These are phyloP conservation scores for Dioscorea zingiberensis DNA, from an alignment of 106 monocot species.

Conservation along the genomic window DNA sequence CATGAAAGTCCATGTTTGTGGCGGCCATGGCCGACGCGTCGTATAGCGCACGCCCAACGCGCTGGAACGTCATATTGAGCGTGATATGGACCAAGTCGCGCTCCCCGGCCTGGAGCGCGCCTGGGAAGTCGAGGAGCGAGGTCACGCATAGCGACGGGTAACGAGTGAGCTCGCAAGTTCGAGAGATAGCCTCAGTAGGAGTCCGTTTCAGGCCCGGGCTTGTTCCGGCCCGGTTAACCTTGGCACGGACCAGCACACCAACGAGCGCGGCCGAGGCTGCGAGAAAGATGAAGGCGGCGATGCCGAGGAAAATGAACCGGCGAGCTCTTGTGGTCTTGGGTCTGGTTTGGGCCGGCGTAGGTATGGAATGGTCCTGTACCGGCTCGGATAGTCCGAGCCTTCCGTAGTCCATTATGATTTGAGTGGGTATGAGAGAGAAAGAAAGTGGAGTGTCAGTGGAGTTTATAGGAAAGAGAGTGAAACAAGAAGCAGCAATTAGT, in stretches of 20 bases:
- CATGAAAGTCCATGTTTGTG: slow-evolving; percentile 28
- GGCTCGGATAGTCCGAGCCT: slow-evolving; percentile 24
- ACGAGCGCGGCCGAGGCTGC: slow-evolving; percentile 12
- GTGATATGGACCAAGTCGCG: slow-evolving; percentile 67
- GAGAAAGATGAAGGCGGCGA: slow-evolving; percentile 21
- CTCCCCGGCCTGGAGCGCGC: slow-evolving; percentile 32
- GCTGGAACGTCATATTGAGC: slow-evolving; percentile 78
- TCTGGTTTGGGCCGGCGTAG: background rate
- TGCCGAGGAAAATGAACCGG: slow-evolving; percentile 5
- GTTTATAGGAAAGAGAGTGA: background rate
- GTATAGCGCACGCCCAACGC: slow-evolving; percentile 46
- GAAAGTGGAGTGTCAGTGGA: background rate
- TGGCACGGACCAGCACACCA: slow-evolving; percentile 7
- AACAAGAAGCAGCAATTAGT: background rate
- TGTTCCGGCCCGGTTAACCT: background rate
- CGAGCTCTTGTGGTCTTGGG: background rate
- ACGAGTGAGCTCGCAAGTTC: slow-evolving; percentile 35
- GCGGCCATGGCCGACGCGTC: slow-evolving; percentile 44
- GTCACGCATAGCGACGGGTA: slow-evolving; percentile 48
- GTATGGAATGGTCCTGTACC: too few relatives aligned
- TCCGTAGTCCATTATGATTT: slow-evolving; percentile 34
- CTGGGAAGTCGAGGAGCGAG: slow-evolving; percentile 51
- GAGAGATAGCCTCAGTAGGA: slow-evolving; percentile 42
- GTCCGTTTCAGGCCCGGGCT: background rate
- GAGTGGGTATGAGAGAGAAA: background rate